Percentiles rank a stretch among this genome's conserved stretches.
Conservation (phyloP, 805 yeast species). For the Yarrowia alimentaria region DNA sequence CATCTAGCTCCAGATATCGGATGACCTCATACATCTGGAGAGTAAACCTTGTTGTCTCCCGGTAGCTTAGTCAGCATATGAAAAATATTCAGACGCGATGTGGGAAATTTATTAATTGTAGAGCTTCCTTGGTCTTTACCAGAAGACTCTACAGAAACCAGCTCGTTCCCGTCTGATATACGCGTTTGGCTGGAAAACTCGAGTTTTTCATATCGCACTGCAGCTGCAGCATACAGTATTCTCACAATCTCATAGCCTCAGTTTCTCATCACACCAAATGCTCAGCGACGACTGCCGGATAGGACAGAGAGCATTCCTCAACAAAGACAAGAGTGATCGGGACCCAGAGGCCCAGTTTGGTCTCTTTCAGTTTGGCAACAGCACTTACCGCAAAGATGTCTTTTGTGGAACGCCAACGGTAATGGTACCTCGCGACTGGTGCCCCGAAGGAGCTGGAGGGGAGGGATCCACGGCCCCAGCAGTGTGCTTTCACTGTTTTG, state of each 20-base stretch:
- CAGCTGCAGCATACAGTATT: not conserved
- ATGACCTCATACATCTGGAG: too few relatives aligned
- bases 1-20: too few relatives aligned
- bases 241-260: slow-evolving; percentile 2
- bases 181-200: too few relatives aligned
- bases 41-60: too few relatives aligned
- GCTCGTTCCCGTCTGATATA: too few relatives aligned
- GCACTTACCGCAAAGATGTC: slow-evolving; percentile 8
- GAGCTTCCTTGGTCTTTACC: too few relatives aligned
- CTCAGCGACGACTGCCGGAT: slow-evolving; percentile 21
- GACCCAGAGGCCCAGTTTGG: slow-evolving; percentile 19
- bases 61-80: too few relatives aligned
- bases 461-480: slow-evolving; percentile 19
- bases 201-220: not conserved
- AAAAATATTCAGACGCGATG: too few relatives aligned
- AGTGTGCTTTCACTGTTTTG: slow-evolving; percentile 23
- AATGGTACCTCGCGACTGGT: slow-evolving; percentile 21
- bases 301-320: slow-evolving; percentile 19
- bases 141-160: too few relatives aligned
- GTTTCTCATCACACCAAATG: too few relatives aligned
- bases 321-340: slow-evolving; percentile 1
- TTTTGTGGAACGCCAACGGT: slow-evolving; percentile 13
- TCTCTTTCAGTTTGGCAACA: slow-evolving; percentile 12
- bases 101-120: too few relatives aligned
- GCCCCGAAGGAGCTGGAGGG: slow-evolving; percentile 18